Evolutionary conservation across 2,329 filamentous ascomycete species (phyloP).

Genomic region (Cladosporium sp.): DNA sequence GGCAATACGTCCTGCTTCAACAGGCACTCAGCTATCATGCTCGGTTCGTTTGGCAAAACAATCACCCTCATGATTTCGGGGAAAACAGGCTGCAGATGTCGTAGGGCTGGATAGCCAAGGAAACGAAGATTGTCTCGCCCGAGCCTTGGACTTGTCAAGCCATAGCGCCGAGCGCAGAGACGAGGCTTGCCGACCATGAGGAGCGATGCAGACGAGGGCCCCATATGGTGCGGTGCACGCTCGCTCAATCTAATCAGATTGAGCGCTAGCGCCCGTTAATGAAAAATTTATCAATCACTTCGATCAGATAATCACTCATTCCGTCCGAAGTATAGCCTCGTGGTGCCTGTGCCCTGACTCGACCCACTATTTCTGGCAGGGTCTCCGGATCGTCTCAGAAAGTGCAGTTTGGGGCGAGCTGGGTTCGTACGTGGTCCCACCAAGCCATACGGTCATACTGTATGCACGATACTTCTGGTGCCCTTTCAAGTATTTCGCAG

Average conservation of each 20-base stretch:
- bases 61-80: not conserved
- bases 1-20: too few species aligned
- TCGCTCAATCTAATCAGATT: conserved; percentile 11
- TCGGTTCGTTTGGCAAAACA: not conserved
- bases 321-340: not conserved
- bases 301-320: conserved; percentile 10
- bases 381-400: not conserved
- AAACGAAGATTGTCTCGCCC: not conserved
- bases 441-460: not conserved
- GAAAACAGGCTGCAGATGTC: not conserved
- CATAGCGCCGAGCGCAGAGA: conserved; percentile 2
- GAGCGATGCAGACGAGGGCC: not conserved
- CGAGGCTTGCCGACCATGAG: not conserved
- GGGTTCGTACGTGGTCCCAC: not conserved
- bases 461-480: too few species aligned
- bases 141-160: conserved; percentile 5
- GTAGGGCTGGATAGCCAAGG: not conserved
- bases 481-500: too few species aligned
- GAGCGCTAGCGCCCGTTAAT: not conserved
- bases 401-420: not conserved
- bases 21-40: too few species aligned
- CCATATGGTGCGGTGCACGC: not conserved
- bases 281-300: conserved; percentile 12
- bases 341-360: not conserved
- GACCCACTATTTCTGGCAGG: not conserved